phyloP scores from a whole-genome alignment of 495 filamentous ascomycete genomes.

The Penicillium lividum region DNA sequence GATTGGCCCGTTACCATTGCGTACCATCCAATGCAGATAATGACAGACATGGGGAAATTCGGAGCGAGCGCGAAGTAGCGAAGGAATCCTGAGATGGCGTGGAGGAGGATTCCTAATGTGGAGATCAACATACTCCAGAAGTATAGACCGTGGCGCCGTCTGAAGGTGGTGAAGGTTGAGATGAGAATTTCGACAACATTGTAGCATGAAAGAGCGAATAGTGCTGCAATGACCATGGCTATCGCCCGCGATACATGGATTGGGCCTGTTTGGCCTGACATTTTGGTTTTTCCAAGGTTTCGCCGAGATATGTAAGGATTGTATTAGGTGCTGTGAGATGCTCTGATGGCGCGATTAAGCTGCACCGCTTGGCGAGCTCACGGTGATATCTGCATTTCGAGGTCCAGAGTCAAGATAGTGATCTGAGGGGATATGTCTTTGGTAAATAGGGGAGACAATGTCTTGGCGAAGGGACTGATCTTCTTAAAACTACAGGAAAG shows the following conservation, averaged over 20 bases:
- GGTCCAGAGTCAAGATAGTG: background rate
- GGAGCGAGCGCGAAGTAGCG: constrained; percentile 31
- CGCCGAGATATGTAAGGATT: too few species aligned
- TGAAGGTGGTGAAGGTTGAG: constrained; percentile 44
- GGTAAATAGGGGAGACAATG: background rate
- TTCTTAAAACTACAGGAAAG: background rate
- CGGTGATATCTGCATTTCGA: background rate
- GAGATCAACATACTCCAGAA: constrained; percentile 46
- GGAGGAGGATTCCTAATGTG: constrained; percentile 26
- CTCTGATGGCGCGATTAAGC: background rate
- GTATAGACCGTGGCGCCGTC: constrained; percentile 40
- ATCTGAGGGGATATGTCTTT: background rate
- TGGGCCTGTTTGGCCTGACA: constrained; percentile 23
- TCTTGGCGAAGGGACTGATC: background rate
- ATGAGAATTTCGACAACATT: constrained; percentile 40
- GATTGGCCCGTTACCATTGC: constrained; percentile 39
- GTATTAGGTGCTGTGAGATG: too few species aligned
- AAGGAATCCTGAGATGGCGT: constrained; percentile 32
- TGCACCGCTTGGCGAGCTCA: constrained; percentile 1
- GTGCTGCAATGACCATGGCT: constrained; percentile 33
- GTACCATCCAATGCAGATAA: constrained; percentile 33
- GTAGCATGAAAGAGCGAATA: constrained; percentile 37
- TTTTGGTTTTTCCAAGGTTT: constrained; percentile 7
- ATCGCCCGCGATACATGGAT: constrained; percentile 15
- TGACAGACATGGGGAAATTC: constrained; percentile 25